phyloP scores from a whole-genome alignment of 2,329 filamentous ascomycete genomes.

The Emmonsiellopsis sp. region DNA sequence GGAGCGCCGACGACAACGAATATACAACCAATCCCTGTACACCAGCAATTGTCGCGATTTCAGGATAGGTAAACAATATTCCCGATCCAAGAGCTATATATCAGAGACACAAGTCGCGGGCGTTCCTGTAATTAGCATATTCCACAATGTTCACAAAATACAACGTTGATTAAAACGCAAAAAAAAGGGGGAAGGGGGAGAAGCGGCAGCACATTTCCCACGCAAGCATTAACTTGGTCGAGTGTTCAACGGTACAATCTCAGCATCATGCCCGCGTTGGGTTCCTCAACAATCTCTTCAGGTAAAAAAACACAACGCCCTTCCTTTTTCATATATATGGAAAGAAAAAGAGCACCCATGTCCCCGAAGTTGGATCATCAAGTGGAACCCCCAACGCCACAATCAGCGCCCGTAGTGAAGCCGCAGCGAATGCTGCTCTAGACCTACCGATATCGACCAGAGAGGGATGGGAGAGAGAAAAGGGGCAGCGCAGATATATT shows the following conservation, averaged over 20 bases:
- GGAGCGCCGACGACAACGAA: slow-evolving; percentile 60
- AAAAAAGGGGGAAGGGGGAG: slow-evolving; percentile 31
- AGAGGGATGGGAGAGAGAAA: slow-evolving; percentile 6
- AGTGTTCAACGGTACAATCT: slow-evolving; percentile 90
- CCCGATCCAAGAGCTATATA: slow-evolving; percentile 66
- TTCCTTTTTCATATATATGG: too few species aligned
- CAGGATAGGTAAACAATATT: slow-evolving; percentile 73
- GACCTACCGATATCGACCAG: slow-evolving; percentile 2
- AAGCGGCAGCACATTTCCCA: slow-evolving; percentile 95
- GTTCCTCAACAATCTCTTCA: slow-evolving; percentile 19
- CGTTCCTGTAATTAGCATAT: slow-evolving; percentile 35
- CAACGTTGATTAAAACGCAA: slow-evolving; percentile 7
- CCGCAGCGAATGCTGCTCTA: slow-evolving; percentile 22
- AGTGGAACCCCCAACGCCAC: slow-evolving; percentile 19
- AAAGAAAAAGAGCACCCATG: slow-evolving; percentile 6
- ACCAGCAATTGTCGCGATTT: slow-evolving; percentile 68
- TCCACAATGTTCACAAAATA: slow-evolving; percentile 9
- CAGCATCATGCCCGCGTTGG: slow-evolving; percentile 55
- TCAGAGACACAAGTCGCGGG: slow-evolving; percentile 4
- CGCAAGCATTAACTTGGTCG: slow-evolving; percentile 99
- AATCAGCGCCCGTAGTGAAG: slow-evolving; percentile 82
- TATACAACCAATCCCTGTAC: slow-evolving; percentile 72
- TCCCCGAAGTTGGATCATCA: slow-evolving; percentile 43
- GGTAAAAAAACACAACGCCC: not conserved
- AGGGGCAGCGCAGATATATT: slow-evolving; percentile 4